phyloP scores from a whole-genome alignment of 495 filamentous ascomycete genomes.

The Lineolata rhizophorae region DNA sequence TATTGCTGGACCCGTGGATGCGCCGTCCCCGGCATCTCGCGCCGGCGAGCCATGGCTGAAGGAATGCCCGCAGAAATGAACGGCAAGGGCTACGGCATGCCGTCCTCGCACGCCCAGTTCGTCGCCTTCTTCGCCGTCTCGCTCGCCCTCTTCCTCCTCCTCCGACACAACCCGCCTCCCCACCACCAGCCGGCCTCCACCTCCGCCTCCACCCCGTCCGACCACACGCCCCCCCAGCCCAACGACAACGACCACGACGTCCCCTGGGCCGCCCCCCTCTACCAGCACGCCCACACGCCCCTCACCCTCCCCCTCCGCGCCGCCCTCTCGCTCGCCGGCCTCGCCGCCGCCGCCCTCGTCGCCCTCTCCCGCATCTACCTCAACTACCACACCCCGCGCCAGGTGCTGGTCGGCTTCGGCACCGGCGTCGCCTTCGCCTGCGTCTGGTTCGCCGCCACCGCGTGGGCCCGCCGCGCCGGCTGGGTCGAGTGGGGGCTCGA shows the following conservation, averaged over 20 bases:
- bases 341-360: conserved; percentile 42
- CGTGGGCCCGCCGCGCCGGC: conserved; percentile 32
- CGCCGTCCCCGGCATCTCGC: background rate
- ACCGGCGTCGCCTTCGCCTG: conserved; percentile 53
- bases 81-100: conserved; percentile 96
- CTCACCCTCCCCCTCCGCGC: conserved; percentile 35
- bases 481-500: conserved; percentile 58
- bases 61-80: conserved; percentile 37
- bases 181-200: conserved; percentile 26
- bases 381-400: conserved; percentile 74
- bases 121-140: conserved; percentile 72
- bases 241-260: conserved; percentile 46
- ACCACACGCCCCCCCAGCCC: conserved; percentile 33
- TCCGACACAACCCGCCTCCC: conserved; percentile 41
- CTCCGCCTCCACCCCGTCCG: conserved; percentile 30
- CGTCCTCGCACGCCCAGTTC: conserved; percentile 93
- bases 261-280: conserved; percentile 65
- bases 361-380: conserved; percentile 71
- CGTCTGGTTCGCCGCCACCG: conserved; percentile 57
- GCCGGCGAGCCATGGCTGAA: conserved; percentile 1
- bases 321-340: conserved; percentile 30
- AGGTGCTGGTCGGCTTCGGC: conserved; percentile 58
- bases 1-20: background rate
- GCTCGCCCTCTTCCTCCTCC: conserved; percentile 56
- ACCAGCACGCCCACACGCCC: conserved; percentile 25